These are phyloP conservation scores for Ophiosphaerella herpotricha DNA, from an alignment of 2,329 filamentous ascomycete genomes.

Conservation along the genomic window DNA sequence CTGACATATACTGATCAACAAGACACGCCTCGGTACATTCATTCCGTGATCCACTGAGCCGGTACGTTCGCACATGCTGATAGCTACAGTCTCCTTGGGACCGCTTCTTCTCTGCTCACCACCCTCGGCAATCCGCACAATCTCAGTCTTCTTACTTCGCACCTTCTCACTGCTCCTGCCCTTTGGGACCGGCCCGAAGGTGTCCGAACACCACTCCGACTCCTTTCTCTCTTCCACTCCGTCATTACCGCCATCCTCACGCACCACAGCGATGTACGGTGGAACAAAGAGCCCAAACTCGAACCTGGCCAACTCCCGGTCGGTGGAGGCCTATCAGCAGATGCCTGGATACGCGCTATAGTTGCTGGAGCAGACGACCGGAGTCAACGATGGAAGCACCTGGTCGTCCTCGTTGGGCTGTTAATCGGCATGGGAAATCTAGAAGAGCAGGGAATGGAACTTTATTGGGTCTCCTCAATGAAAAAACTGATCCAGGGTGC, in stretches of 20 bases:
- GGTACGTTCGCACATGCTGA: constrained; percentile 26
- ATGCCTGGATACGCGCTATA: constrained; percentile 64
- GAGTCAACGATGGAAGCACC: constrained; percentile 77
- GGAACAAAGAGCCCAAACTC: constrained; percentile 30
- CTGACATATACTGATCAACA: constrained; percentile 63
- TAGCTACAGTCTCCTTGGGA: constrained; percentile 58
- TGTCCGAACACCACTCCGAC: constrained; percentile 65
- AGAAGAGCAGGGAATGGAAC: constrained; percentile 56
- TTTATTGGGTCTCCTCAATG: constrained; percentile 65
- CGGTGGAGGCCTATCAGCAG: constrained; percentile 55
- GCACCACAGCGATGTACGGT: constrained; percentile 48
- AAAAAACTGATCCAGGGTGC: constrained; percentile 72
- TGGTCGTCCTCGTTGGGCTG: constrained; percentile 78
- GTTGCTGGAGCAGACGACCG: constrained; percentile 64
- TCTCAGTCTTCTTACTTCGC: constrained; percentile 71
- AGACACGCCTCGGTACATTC: constrained; percentile 61
- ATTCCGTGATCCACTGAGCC: background rate
- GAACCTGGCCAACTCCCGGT: constrained; percentile 37
- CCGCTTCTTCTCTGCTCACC: constrained; percentile 69
- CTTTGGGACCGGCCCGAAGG: constrained; percentile 69
- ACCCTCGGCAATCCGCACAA: constrained; percentile 76
- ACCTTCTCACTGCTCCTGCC: constrained; percentile 72
- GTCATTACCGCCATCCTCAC: constrained; percentile 63
- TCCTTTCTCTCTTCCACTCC: constrained; percentile 73
- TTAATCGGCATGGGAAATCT: constrained; percentile 69